These are phyloP conservation scores for Linnemannia hyalina DNA, from an alignment of 192 early-diverging fungal species.

Conservation along the genomic window DNA sequence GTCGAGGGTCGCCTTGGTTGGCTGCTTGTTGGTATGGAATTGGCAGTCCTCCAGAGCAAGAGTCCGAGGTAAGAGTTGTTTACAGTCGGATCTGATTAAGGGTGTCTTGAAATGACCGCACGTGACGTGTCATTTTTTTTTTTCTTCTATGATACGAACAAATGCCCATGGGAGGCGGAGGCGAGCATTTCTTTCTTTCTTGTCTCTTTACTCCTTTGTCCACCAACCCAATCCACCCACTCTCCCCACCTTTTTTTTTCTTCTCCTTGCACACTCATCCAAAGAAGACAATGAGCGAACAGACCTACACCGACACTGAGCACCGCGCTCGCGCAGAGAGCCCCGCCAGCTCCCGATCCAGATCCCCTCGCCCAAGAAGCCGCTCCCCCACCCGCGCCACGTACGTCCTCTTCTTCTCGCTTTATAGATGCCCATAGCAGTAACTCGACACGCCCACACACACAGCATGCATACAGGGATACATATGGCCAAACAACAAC, in stretches of 20 bases:
- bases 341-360: constrained; percentile 46
- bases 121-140: constrained; percentile 1
- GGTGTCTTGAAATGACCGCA: neutral
- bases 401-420: constrained; percentile 14
- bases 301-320: constrained; percentile 42
- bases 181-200: neutral
- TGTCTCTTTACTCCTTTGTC: neutral
- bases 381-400: constrained; percentile 46
- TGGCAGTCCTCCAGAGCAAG: neutral
- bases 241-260: neutral
- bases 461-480: neutral
- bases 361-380: constrained; percentile 54
- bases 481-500: neutral
- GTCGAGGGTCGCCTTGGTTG: neutral
- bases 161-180: neutral
- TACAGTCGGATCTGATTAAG: constrained; percentile 7
- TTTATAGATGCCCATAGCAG: neutral
- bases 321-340: constrained; percentile 40
- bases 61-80: constrained; percentile 1
- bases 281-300: constrained; percentile 43
- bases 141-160: neutral
- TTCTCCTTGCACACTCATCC: neutral
- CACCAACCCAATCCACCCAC: neutral
- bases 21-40: neutral
- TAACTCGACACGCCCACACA: neutral